These are phyloP conservation scores for Xylariomycetidae sp. DNA, from an alignment of 2,329 filamentous ascomycete genomes.

Conservation along the genomic window DNA sequence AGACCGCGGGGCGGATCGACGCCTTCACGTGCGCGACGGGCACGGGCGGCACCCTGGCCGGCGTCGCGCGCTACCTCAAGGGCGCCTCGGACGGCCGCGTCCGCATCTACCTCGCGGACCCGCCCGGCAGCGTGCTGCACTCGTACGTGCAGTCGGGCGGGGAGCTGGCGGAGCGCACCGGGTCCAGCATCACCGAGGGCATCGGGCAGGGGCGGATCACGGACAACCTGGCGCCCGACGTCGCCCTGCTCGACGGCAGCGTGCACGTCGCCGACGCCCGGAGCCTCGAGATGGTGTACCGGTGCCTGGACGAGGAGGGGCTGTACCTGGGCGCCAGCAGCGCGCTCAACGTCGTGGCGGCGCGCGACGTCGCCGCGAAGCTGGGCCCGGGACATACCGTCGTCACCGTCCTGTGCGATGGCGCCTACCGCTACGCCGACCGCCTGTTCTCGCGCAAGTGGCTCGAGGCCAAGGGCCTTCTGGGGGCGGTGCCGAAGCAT, in stretches of 20 bases:
- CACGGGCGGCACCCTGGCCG: slow-evolving; percentile 86
- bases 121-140: slow-evolving; percentile 88
- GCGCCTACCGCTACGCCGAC: slow-evolving; percentile 96
- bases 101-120: slow-evolving; percentile 87
- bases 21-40: slow-evolving; percentile 95
- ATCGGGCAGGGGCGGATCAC: slow-evolving; percentile 96
- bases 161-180: slow-evolving; percentile 72
- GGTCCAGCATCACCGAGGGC: slow-evolving; percentile 92
- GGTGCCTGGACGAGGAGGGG: slow-evolving; percentile 92
- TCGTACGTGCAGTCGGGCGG: slow-evolving; percentile 86
- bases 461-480: slow-evolving; percentile 79
- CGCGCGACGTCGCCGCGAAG: slow-evolving; percentile 88
- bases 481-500: slow-evolving; percentile 76
- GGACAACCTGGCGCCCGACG: slow-evolving; percentile 85
- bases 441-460: slow-evolving; percentile 88
- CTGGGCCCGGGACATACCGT: slow-evolving; percentile 85
- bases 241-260: slow-evolving; percentile 79
- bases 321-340: slow-evolving; percentile 93
- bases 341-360: slow-evolving; percentile 90
- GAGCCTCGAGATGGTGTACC: slow-evolving; percentile 96
- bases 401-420: slow-evolving; percentile 91
- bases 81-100: slow-evolving; percentile 72
- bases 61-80: slow-evolving; percentile 85
- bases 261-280: slow-evolving; percentile 85
- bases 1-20: slow-evolving; percentile 80